Evolutionary conservation across 495 filamentous ascomycete genomes (phyloP).

Genomic region (Diplogelasinospora grovesii): DNA sequence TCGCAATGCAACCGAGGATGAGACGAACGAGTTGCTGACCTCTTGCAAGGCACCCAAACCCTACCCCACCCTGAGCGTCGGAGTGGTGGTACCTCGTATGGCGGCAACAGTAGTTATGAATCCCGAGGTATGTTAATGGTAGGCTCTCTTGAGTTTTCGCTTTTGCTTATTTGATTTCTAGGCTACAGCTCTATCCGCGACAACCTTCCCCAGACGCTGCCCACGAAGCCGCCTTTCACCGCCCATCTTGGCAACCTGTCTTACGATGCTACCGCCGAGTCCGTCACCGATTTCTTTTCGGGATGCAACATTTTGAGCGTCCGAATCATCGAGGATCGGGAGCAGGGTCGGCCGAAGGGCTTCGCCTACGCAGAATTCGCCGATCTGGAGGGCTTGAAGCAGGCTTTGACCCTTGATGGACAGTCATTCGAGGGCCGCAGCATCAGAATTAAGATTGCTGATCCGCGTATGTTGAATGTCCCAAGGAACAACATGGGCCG

Average conservation of each 20-base stretch:
- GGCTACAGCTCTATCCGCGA: constrained; percentile 65
- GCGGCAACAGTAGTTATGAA: constrained; percentile 21
- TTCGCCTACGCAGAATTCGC: constrained; percentile 97
- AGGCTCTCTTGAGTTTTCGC: neutral
- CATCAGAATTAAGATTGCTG: constrained; percentile 66
- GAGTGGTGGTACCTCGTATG: constrained; percentile 20
- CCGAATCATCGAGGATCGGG: constrained; percentile 90
- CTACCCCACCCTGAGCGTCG: constrained; percentile 38
- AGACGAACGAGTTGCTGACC: no score
- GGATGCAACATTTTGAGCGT: constrained; percentile 82
- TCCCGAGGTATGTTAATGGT: constrained; percentile 28
- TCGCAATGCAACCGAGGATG: no score
- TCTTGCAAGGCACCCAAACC: constrained; percentile 33
- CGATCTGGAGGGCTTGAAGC: constrained; percentile 81
- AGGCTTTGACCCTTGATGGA: constrained; percentile 76
- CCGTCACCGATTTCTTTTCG: constrained; percentile 77
- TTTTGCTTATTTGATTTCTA: constrained; percentile 11
- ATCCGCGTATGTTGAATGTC: constrained; percentile 41
- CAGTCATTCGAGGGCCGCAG: constrained; percentile 74
- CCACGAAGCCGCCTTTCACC: constrained; percentile 86
- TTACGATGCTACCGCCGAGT: constrained; percentile 77
- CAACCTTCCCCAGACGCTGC: constrained; percentile 64
- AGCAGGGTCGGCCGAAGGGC: constrained; percentile 87
- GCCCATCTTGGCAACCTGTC: constrained; percentile 94
- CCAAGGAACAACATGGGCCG: no score